Base-by-base conservation (phyloP, 495 filamentous ascomycete species). In the Aspergillus ostianus region DNA sequence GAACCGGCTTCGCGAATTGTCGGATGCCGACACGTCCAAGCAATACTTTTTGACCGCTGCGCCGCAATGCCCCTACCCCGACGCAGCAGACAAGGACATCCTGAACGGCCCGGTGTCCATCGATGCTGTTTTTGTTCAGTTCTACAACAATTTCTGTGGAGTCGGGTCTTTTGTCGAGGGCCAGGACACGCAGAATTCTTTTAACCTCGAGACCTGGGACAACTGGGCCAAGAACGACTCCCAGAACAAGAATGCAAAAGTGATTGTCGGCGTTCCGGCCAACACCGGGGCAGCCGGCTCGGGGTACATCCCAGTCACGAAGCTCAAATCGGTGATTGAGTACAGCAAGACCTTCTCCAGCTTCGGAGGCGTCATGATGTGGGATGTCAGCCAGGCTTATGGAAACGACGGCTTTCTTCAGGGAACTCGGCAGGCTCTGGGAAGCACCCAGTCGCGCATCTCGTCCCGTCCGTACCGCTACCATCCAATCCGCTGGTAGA, bases 131-230 rank as follows among this genome's bases (percentile, higher is more conserved):
- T 87, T 80, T 66, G 80, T 90, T 18, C 87, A 90, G 70, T 90
- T 90, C 78, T 91, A 90, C 77, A 87, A 90, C 81, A 88, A 88
- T 76, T 84, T 74, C 64, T 90, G 88, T 70, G 87, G 88, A 17
- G 67, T 85, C 4, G 70, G 77, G 52, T 75, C 76, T 19, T 91
- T 79, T 71, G 56, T 69, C 12, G n/a, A 72, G 1, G 75, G 82
- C 4, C 27, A 71, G 0, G 56, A 67, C 10, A 79, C 70, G 6
- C 82, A 83, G 67, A 80, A 70, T 56, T 82, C 83, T 61, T 90
- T 86, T 75, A 90, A 90, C 73, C 87, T 90, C 68, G 77, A 73
- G 15, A 79, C 78, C 55, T 91, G 89, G 89, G 87, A 91, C 60
- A 76, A 77, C 62, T 92, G 88, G 86, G 87, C 89, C 7, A 80